These are phyloP conservation scores for Biscogniauxia sp. DNA, from an alignment of 2,329 filamentous ascomycete genomes.

Conservation along the genomic window DNA sequence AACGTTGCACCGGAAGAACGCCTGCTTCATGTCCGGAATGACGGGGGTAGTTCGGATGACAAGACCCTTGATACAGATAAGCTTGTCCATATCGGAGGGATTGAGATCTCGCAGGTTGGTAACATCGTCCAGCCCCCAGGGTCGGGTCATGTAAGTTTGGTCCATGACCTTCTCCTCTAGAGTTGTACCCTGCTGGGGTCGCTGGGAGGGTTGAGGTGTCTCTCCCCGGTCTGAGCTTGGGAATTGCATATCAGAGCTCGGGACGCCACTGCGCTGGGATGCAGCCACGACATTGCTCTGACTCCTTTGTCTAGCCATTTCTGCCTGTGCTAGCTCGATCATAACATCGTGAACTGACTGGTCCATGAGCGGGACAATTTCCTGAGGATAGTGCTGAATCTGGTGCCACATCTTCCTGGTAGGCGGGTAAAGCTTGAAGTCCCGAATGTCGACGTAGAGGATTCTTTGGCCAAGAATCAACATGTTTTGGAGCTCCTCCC, in stretches of 20 bases:
- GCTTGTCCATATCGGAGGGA: constrained; percentile 91
- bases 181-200: constrained; percentile 48
- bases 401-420: constrained; percentile 96
- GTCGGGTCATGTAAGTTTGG: constrained; percentile 79
- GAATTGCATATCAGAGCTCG: constrained; percentile 73
- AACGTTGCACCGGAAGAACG: constrained; percentile 92
- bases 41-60: constrained; percentile 95
- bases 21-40: constrained; percentile 98
- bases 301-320: constrained; percentile 66
- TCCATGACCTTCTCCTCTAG: constrained; percentile 80
- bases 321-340: constrained; percentile 80
- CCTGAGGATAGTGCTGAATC: constrained; percentile 87
- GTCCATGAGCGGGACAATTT: constrained; percentile 97
- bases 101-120: constrained; percentile 94
- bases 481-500: constrained; percentile 86
- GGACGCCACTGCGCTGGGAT: constrained; percentile 55
- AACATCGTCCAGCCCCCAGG: constrained; percentile 81
- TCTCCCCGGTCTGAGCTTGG: constrained; percentile 75
- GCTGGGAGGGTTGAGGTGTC: constrained; percentile 41
- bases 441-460: constrained; percentile 83
- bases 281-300: constrained; percentile 34
- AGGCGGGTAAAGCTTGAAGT: constrained; percentile 88
- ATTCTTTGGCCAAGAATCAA: constrained; percentile 78
- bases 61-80: constrained; percentile 91
- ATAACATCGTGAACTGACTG: constrained; percentile 90